phyloP scores from a whole-genome alignment of 2,329 filamentous ascomycete species.

The Ceratocystiopsis sp. region DNA sequence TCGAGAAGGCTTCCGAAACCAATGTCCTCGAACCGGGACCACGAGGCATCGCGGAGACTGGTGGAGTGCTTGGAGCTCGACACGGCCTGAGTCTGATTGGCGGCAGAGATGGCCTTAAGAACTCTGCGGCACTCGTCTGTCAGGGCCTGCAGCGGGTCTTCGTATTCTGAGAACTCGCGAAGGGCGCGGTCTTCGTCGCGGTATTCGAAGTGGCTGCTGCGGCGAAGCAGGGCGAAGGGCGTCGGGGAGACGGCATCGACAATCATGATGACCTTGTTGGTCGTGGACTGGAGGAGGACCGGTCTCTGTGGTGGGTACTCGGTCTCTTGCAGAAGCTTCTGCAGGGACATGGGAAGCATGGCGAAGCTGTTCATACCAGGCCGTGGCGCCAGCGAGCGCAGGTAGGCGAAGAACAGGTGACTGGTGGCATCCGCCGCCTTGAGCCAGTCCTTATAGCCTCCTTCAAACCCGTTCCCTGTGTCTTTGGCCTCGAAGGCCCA shows the following conservation, averaged over 20 bases:
- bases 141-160: slow-evolving; percentile 73
- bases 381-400: slow-evolving; percentile 77
- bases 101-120: slow-evolving; percentile 69
- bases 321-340: slow-evolving; percentile 78
- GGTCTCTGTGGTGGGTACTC: slow-evolving; percentile 81
- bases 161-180: slow-evolving; percentile 70
- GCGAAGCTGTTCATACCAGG: slow-evolving; percentile 63
- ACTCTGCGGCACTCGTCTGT: slow-evolving; percentile 92
- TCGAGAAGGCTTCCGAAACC: slow-evolving; percentile 68
- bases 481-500: slow-evolving; percentile 94
- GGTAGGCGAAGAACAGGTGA: slow-evolving; percentile 94
- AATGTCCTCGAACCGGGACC: slow-evolving; percentile 92
- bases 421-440: slow-evolving; percentile 89
- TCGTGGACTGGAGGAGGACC: slow-evolving; percentile 57
- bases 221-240: slow-evolving; percentile 75
- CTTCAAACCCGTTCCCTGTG: slow-evolving; percentile 79
- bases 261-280: slow-evolving; percentile 89
- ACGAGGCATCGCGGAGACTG: slow-evolving; percentile 67
- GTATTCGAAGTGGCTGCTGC: slow-evolving; percentile 91
- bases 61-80: slow-evolving; percentile 55
- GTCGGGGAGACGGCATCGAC: slow-evolving; percentile 90
- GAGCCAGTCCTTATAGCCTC: slow-evolving; percentile 79
- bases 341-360: slow-evolving; percentile 72
- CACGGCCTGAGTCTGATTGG: slow-evolving; percentile 63
- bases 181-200: slow-evolving; percentile 74